These are phyloP conservation scores for Vicia sativa DNA, from an alignment of 306 rosid species.

Conservation along the genomic window DNA sequence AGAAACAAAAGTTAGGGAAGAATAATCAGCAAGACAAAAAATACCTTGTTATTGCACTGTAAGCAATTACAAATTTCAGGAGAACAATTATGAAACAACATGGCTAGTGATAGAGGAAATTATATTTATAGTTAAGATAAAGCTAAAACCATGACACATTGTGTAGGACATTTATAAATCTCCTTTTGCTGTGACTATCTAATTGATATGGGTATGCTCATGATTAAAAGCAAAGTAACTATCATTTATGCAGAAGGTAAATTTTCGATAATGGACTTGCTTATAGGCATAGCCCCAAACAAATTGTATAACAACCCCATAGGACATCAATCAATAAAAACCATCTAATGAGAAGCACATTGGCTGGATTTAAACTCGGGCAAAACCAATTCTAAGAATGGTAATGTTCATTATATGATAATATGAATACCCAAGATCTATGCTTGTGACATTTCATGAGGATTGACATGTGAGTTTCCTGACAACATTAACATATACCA, in stretches of 20 bases:
- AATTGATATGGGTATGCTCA: conserved; percentile 12
- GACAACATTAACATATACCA: conserved; percentile 24
- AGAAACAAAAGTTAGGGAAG: conserved; percentile 34
- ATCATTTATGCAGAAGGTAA: not conserved
- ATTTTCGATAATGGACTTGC: conserved; percentile 9
- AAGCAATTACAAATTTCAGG: conserved; percentile 26
- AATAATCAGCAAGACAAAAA: conserved; percentile 7
- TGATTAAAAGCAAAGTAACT: conserved; percentile 18
- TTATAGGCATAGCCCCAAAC: conserved; percentile 14
- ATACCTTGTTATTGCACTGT: conserved; percentile 1
- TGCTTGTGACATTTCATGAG: not conserved
- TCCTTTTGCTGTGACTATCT: not conserved
- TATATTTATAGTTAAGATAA: not conserved
- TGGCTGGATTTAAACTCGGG: conserved; percentile 18
- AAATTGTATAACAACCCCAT: not conserved
- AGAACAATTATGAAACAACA: conserved; percentile 11
- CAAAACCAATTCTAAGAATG: conserved; percentile 17
- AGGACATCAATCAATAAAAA: conserved; percentile 17
- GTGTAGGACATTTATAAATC: conserved; percentile 18
- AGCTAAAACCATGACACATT: not conserved
- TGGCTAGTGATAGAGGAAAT: conserved; percentile 23
- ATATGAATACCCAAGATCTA: conserved; percentile 9
- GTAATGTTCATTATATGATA: conserved; percentile 1
- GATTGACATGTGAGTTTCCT: conserved; percentile 25
- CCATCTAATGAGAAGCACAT: conserved; percentile 12